phyloP scores from a whole-genome alignment of 2,329 filamentous ascomycete species.

The Arthrobotrys musiformis region DNA sequence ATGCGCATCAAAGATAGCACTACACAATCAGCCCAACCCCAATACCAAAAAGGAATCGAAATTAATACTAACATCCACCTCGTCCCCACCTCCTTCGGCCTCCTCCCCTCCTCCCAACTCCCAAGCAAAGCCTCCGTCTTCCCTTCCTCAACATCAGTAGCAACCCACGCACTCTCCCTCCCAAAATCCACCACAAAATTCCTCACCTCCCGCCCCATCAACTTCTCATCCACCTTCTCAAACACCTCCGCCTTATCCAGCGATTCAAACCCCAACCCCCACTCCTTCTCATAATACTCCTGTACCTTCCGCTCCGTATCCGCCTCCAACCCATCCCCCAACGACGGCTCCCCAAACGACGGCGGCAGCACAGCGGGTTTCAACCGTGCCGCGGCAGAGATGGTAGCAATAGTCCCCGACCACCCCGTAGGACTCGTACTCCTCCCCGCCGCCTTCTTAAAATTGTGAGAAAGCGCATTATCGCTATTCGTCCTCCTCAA shows the following conservation, averaged over 20 bases:
- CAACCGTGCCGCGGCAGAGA: constrained; percentile 29
- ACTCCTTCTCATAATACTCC: constrained; percentile 49
- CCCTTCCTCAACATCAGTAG: constrained; percentile 40
- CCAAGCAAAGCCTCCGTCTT: constrained; percentile 38
- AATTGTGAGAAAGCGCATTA: constrained; percentile 46
- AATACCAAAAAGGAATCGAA: background rate
- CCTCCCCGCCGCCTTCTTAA: background rate
- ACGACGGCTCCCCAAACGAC: constrained; percentile 28
- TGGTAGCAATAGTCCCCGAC: constrained; percentile 32
- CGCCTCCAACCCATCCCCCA: constrained; percentile 33
- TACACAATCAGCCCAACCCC: background rate
- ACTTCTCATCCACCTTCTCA: constrained; percentile 46
- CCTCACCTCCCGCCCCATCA: constrained; percentile 41
- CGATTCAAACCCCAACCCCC: constrained; percentile 40
- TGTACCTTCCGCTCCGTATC: constrained; percentile 35
- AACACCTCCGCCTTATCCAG: constrained; percentile 38
- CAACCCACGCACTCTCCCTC: constrained; percentile 51
- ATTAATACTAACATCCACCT: constrained; percentile 47
- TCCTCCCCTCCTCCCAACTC: constrained; percentile 42
- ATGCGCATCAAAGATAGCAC: constrained; percentile 53
- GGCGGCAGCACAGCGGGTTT: constrained; percentile 44
- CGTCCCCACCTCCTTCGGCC: constrained; percentile 46
- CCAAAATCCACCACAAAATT: constrained; percentile 55
- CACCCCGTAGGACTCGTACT: background rate
- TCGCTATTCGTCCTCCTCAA: constrained; percentile 43